phyloP scores from a whole-genome alignment of 1,284 basidiomycete genomes.

The Cutaneotrichosporon sp. region DNA sequence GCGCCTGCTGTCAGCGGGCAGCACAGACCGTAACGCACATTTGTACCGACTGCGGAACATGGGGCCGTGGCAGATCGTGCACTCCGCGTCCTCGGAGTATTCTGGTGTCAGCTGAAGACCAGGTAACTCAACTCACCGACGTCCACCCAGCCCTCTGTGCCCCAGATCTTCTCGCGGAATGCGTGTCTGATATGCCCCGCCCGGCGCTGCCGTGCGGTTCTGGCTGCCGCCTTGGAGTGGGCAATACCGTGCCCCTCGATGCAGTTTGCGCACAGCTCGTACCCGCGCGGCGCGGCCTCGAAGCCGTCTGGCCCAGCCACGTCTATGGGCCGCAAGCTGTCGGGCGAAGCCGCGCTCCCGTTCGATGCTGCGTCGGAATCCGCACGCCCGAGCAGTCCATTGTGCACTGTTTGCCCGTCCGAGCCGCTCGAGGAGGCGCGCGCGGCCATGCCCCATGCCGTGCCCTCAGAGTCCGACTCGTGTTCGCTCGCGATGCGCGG shows the following conservation, averaged over 20 bases:
- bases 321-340: conserved; percentile 7
- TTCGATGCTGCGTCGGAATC: conserved; percentile 25
- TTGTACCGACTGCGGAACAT: conserved; percentile 72
- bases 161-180: conserved; percentile 82
- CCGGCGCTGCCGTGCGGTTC: conserved; percentile 38
- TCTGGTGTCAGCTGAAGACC: conserved; percentile 35
- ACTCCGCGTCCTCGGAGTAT: conserved; percentile 65
- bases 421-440: not conserved
- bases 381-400: conserved; percentile 17
- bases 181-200: conserved; percentile 69
- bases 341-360: conserved; percentile 26
- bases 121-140: conserved; percentile 63
- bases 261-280: conserved; percentile 78
- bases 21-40: conserved; percentile 57
- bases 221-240: conserved; percentile 60
- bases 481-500: not conserved
- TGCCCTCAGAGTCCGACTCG: conserved; percentile 11
- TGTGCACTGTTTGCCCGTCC: conserved; percentile 29
- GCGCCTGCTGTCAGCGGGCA: conserved; percentile 50
- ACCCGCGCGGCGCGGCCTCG: conserved; percentile 59
- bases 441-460: conserved; percentile 18
- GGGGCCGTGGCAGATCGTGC: conserved; percentile 71
- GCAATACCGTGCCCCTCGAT: conserved; percentile 72
- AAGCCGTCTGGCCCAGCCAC: conserved; percentile 2
- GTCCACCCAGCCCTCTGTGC: conserved; percentile 75